A percentile compares a stretch with the other conserved stretches of the same genome.
phyloP scores from a whole-genome alignment of 345 rosid species.

The Rubroshorea leprosula region DNA sequence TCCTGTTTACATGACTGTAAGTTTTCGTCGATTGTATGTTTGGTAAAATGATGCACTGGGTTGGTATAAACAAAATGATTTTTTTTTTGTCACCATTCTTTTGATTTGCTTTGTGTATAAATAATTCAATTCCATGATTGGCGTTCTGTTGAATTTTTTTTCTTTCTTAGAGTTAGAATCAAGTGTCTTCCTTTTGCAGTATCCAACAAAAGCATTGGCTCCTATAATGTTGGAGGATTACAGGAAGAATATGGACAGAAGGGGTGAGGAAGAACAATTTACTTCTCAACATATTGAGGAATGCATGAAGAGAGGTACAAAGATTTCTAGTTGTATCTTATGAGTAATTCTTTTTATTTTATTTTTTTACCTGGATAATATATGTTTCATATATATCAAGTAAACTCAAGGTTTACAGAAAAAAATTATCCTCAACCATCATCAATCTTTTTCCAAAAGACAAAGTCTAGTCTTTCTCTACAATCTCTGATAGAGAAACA shows the following conservation, averaged over 20 bases:
- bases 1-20: conserved; percentile 93
- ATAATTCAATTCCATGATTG: too few relatives aligned
- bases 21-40: conserved; percentile 23
- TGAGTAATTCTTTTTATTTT: background rate
- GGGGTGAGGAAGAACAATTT: conserved; percentile 88
- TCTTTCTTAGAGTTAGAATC: too few relatives aligned
- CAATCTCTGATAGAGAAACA: too few relatives aligned
- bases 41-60: conserved; percentile 27
- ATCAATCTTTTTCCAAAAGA: too few relatives aligned
- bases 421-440: too few relatives aligned
- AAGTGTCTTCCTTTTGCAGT: conserved; percentile 36
- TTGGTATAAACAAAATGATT: background rate
- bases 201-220: conserved; percentile 91
- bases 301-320: conserved; percentile 81
- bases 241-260: conserved; percentile 73
- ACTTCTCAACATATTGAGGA: conserved; percentile 60
- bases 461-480: too few relatives aligned
- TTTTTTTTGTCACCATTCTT: background rate
- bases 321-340: background rate
- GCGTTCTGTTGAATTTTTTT: background rate
- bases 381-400: background rate
- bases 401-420: too few relatives aligned
- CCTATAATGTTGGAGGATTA: conserved; percentile 93
- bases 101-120: too few relatives aligned
- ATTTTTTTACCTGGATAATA: conserved; percentile 1